Conservation (phyloP, 257 asterid genomes). For the Solanum chmielewskii region DNA sequence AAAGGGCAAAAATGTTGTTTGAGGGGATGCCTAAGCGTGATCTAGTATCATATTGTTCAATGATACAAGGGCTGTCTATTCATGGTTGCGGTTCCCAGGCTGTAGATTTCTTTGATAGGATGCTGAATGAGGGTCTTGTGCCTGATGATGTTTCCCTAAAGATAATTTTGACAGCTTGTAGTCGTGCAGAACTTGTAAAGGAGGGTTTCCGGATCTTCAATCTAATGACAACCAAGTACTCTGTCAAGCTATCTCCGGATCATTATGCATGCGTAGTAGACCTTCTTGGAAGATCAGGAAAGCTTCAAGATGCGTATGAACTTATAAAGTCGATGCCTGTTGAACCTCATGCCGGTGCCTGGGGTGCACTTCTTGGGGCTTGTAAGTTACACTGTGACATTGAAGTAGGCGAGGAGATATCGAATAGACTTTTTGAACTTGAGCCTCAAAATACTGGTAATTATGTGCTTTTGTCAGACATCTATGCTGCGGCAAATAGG, state of each 20-base stretch:
- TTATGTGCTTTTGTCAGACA: constrained; percentile 57
- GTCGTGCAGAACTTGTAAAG: constrained; percentile 47
- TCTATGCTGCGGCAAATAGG: constrained; percentile 52
- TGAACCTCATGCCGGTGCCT: constrained; percentile 59
- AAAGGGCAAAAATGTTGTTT: constrained; percentile 38
- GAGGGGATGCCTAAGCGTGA: constrained; percentile 46
- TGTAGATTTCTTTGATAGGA: constrained; percentile 37
- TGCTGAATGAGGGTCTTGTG: constrained; percentile 51
- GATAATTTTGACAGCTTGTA: constrained; percentile 49
- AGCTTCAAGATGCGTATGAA: constrained; percentile 61
- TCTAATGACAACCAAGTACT: constrained; percentile 28
- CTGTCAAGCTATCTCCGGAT: constrained; percentile 46
- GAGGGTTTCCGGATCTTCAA: constrained; percentile 47
- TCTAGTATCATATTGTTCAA: constrained; percentile 49
- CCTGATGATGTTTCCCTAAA: constrained; percentile 70
- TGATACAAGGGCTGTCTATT: constrained; percentile 64
- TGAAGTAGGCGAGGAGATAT: constrained; percentile 47
- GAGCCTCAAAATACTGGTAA: constrained; percentile 60
- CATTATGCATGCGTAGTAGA: constrained; percentile 68
- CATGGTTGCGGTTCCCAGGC: constrained; percentile 47
- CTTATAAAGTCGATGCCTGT: constrained; percentile 42
- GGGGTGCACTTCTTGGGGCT: constrained; percentile 84
- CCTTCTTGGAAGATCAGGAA: constrained; percentile 71
- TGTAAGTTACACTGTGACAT: constrained; percentile 47
- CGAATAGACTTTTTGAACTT: constrained; percentile 41